These are phyloP conservation scores for Candida verbasci DNA, from an alignment of 805 yeast genomes.

Conservation along the genomic window DNA sequence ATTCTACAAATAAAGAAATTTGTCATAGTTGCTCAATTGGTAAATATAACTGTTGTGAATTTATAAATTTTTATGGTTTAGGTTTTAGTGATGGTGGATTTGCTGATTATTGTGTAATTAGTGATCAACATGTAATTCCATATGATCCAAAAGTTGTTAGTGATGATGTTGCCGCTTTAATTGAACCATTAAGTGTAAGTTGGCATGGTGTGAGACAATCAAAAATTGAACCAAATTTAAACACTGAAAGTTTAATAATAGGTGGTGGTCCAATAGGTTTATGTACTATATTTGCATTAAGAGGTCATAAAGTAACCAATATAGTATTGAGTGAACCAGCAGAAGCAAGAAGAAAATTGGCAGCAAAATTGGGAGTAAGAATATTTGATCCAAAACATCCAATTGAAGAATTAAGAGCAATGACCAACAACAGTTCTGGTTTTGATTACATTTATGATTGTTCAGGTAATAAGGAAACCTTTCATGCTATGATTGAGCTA, in stretches of 20 bases:
- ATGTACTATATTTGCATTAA: constrained; percentile 49
- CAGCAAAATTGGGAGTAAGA: constrained; percentile 44
- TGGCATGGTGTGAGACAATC: constrained; percentile 53
- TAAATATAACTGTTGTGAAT: constrained; percentile 47
- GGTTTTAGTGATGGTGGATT: constrained; percentile 57
- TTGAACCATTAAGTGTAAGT: constrained; percentile 56
- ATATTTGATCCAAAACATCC: constrained; percentile 16
- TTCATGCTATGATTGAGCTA: constrained; percentile 45
- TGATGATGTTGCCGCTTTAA: constrained; percentile 45
- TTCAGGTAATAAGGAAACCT: constrained; percentile 52
- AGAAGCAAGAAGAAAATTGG: constrained; percentile 48
- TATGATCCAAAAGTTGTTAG: constrained; percentile 38
- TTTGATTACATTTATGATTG: constrained; percentile 49
- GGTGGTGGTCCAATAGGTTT: constrained; percentile 66
- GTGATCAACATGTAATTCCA: constrained; percentile 34
- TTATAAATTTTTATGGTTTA: constrained; percentile 48
- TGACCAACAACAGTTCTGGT: constrained; percentile 36
- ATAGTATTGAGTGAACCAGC: constrained; percentile 62
- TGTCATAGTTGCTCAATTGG: constrained; percentile 52
- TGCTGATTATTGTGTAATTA: constrained; percentile 44
- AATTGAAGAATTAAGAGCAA: constrained; percentile 27
- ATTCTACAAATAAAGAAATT: constrained; percentile 18
- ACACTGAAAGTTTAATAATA: constrained; percentile 44
- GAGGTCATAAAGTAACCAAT: constrained; percentile 38
- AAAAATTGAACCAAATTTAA: constrained; percentile 31